These are phyloP conservation scores for Penicillium sp. DNA, from an alignment of 2,329 filamentous ascomycete species.

Conservation along the genomic window DNA sequence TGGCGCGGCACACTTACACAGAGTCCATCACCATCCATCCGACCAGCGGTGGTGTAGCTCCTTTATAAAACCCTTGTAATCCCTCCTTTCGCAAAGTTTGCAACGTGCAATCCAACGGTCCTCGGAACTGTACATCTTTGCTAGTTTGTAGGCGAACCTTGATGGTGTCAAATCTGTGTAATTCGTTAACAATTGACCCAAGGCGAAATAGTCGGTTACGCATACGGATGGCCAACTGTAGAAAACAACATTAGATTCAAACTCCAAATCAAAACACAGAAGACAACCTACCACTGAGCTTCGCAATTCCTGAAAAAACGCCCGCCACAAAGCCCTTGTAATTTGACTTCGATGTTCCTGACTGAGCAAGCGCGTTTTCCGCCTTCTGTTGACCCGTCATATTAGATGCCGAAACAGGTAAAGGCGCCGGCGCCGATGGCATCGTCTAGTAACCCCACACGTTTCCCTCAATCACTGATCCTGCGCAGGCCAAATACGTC, in stretches of 20 bases:
- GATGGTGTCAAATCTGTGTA: conserved; percentile 81
- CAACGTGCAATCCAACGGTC: conserved; percentile 79
- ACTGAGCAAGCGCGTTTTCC: conserved; percentile 11
- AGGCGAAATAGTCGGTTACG: conserved; percentile 7
- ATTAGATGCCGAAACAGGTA: conserved; percentile 2
- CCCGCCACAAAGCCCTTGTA: conserved; percentile 98
- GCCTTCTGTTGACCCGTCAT: conserved; percentile 10
- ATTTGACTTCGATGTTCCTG: conserved; percentile 45
- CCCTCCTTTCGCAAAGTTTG: conserved; percentile 87
- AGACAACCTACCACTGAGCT: conserved; percentile 67
- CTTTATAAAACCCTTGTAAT: conserved; percentile 84
- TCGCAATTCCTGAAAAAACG: conserved; percentile 91
- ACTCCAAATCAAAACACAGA: not conserved
- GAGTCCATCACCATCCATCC: conserved; percentile 99
- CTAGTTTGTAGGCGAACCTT: conserved; percentile 95
- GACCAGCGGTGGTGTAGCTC: conserved; percentile 83
- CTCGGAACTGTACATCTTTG: conserved; percentile 70
- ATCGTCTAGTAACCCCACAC: conserved; percentile 11
- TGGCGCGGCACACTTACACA: conserved; percentile 41
- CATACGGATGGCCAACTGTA: conserved; percentile 60
- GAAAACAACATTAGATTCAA: not conserved
- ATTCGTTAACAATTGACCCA: not conserved
- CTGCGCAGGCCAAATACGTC: conserved; percentile 5
- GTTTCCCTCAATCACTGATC: not conserved
- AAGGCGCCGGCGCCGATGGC: conserved; percentile 24